phyloP scores from a whole-genome alignment of 2,329 filamentous ascomycete species.

The Leptographium radiaticola region DNA sequence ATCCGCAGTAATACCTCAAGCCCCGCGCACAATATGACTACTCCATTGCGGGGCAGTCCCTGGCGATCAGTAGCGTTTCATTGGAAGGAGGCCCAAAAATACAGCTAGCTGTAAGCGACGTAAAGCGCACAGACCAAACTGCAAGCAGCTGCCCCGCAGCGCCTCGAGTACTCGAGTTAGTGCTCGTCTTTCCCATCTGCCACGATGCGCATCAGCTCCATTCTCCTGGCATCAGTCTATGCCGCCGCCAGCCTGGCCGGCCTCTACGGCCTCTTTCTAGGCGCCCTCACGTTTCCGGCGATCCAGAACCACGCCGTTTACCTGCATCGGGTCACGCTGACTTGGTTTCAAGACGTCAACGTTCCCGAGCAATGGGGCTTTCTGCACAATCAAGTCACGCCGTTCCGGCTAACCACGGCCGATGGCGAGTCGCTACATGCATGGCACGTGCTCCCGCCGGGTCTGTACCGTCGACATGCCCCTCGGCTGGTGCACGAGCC shows the following conservation, averaged over 20 bases:
- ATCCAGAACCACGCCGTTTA: constrained; percentile 45
- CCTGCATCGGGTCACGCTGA: constrained; percentile 38
- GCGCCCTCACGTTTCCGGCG: constrained; percentile 3
- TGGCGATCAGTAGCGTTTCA: no score
- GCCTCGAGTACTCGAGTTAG: no score
- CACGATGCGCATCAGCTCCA: no score
- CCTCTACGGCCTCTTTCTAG: neutral
- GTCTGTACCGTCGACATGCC: constrained; percentile 50
- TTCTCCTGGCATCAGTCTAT: neutral
- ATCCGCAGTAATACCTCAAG: no score
- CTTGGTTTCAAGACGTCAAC: constrained; percentile 47
- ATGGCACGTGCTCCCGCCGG: constrained; percentile 64
- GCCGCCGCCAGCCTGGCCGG: neutral
- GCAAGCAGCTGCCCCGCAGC: no score
- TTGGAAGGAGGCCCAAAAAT: no score
- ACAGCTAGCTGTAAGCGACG: no score
- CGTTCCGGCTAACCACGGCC: constrained; percentile 51
- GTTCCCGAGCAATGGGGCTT: constrained; percentile 60
- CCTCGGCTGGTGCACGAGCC: constrained; percentile 27
- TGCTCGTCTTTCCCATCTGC: no score
- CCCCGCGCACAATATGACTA: no score
- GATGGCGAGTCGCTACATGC: constrained; percentile 58
- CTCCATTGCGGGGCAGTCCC: no score
- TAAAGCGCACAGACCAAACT: no score
- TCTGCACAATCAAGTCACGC: constrained; percentile 56